Conservation (phyloP, 768 basidiomycete genomes). For the Dictyophora rubrovolvata region DNA sequence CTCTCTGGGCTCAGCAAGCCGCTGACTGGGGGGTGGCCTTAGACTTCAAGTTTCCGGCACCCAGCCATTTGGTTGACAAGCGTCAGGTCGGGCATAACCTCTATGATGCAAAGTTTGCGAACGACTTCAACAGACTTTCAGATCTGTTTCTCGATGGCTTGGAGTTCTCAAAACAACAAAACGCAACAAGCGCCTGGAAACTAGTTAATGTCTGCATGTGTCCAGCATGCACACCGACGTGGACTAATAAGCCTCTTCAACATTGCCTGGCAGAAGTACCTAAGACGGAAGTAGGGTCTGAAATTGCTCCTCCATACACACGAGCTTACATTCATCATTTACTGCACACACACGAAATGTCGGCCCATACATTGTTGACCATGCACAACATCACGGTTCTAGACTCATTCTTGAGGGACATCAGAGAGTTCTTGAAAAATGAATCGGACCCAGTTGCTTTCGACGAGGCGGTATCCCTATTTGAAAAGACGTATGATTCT, state of each 20-base stretch:
- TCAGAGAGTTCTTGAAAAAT: conserved; percentile 32
- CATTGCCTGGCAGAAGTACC: conserved; percentile 35
- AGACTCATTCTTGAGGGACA: conserved; percentile 49
- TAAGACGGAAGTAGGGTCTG: not conserved
- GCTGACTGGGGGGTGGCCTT: conserved; percentile 65
- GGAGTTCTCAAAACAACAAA: not conserved
- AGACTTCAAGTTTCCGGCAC: conserved; percentile 64
- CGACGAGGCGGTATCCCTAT: conserved; percentile 37
- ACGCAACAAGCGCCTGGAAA: conserved; percentile 7
- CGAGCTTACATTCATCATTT: conserved; percentile 76
- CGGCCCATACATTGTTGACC: conserved; percentile 62
- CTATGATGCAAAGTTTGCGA: conserved; percentile 45
- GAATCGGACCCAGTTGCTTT: conserved; percentile 21
- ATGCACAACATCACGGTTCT: conserved; percentile 69
- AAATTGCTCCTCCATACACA: conserved; percentile 30
- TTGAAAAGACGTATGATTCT: conserved; percentile 44
- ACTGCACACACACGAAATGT: conserved; percentile 85
- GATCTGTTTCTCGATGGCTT: conserved; percentile 25
- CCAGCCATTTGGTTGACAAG: conserved; percentile 15
- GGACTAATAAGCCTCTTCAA: conserved; percentile 25
- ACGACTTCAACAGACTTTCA: conserved; percentile 51
- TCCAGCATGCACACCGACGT: conserved; percentile 42
- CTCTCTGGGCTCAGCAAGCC: conserved; percentile 57
- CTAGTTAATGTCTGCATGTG: conserved; percentile 33
- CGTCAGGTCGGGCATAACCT: conserved; percentile 62